Conservation (phyloP, 371 early-diverging fungal species). For the Mucor circinelloides region DNA sequence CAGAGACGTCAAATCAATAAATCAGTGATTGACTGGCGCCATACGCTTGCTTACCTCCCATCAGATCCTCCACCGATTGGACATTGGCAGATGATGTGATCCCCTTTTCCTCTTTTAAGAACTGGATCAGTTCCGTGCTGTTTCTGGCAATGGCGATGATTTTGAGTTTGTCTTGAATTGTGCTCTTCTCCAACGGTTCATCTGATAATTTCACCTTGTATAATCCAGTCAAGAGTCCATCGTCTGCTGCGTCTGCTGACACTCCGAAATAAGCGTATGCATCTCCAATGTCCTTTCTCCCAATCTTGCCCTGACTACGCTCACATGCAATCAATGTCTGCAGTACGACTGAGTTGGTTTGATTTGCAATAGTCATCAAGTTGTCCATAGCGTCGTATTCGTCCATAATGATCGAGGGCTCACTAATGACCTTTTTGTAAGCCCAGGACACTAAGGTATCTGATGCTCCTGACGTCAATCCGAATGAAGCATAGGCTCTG, state of each 20-base stretch:
- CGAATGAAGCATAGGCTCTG: constrained; percentile 39
- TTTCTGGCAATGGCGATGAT: constrained; percentile 36
- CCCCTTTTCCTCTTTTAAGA: constrained; percentile 31
- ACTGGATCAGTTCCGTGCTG: constrained; percentile 27
- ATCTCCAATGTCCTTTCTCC: constrained; percentile 44
- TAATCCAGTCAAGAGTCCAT: constrained; percentile 34
- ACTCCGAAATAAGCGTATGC: constrained; percentile 61
- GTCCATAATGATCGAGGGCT: constrained; percentile 27
- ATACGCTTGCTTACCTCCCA: constrained; percentile 15
- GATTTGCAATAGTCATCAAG: constrained; percentile 41
- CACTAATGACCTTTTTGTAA: constrained; percentile 40
- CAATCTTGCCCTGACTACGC: constrained; percentile 49
- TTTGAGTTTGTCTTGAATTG: constrained; percentile 33
- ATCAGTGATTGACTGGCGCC: not conserved
- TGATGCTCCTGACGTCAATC: constrained; percentile 48
- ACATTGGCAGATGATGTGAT: constrained; percentile 4
- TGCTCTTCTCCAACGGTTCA: constrained; percentile 30
- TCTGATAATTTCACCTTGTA: constrained; percentile 37
- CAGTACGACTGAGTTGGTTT: constrained; percentile 38
- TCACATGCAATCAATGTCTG: constrained; percentile 48
- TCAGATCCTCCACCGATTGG: constrained; percentile 11
- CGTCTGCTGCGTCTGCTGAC: constrained; percentile 28
- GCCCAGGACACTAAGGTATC: constrained; percentile 55
- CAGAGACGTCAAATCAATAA: not conserved
- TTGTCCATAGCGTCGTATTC: constrained; percentile 40